phyloP scores from a whole-genome alignment of 1,139 yeast genomes.

The Meyerozyma guilliermondii region DNA sequence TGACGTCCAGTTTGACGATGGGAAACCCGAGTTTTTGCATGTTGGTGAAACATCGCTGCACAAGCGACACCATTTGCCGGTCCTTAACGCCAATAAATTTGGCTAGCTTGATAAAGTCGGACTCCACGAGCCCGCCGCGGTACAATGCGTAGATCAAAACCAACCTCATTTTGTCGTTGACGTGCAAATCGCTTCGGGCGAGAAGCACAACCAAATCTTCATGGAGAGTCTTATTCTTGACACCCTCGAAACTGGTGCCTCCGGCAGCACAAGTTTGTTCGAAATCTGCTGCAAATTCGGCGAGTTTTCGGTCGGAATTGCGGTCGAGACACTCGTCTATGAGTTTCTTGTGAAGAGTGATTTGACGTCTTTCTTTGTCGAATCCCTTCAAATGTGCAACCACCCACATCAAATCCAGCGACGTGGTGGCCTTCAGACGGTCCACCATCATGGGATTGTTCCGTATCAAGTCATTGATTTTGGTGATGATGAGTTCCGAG shows the following conservation, averaged over 20 bases:
- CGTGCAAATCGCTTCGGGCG: constrained; percentile 45
- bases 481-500: constrained; percentile 55
- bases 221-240: constrained; percentile 57
- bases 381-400: constrained; percentile 67
- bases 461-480: constrained; percentile 61
- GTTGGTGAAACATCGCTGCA: constrained; percentile 54
- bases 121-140: constrained; percentile 77
- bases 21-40: constrained; percentile 64
- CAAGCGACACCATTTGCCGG: constrained; percentile 46
- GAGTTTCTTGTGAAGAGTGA: constrained; percentile 54
- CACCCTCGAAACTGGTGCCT: constrained; percentile 71
- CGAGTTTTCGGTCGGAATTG: constrained; percentile 49
- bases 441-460: constrained; percentile 72
- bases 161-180: constrained; percentile 68
- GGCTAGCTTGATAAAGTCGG: constrained; percentile 68
- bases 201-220: constrained; percentile 60
- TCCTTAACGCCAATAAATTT: constrained; percentile 62
- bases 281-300: constrained; percentile 59
- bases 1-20: constrained; percentile 47
- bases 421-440: constrained; percentile 53
- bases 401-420: constrained; percentile 58
- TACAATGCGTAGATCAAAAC: constrained; percentile 75
- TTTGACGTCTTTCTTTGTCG: constrained; percentile 59
- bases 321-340: constrained; percentile 54
- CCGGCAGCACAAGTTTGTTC: constrained; percentile 75